phyloP scores from a whole-genome alignment of 257 asterid species.

The Eucommia ulmoides region DNA sequence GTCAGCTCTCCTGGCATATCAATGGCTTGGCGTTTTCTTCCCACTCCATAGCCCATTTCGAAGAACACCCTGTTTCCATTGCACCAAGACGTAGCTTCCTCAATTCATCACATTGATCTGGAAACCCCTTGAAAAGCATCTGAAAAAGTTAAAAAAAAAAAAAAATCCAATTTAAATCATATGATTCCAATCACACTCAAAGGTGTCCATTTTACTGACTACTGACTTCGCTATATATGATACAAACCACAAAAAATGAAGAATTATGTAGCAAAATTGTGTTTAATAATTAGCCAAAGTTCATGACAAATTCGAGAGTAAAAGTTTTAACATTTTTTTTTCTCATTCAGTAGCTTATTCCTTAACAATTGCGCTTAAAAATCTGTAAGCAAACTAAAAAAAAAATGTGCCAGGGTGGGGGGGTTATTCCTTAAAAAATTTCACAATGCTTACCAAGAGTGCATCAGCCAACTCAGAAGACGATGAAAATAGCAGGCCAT shows the following conservation, averaged over 20 bases:
- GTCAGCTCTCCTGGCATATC: conserved; percentile 42
- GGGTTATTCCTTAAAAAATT: conserved; percentile 5
- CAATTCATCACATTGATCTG: conserved; percentile 49
- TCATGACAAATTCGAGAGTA: background rate
- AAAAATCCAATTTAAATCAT: background rate
- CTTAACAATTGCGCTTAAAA: background rate
- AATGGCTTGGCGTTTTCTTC: conserved; percentile 72
- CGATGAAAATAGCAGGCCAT: conserved; percentile 85
- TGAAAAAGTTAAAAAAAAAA: conserved; percentile 12
- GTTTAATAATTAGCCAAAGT: background rate
- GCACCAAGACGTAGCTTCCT: conserved; percentile 50
- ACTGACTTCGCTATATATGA: background rate
- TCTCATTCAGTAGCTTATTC: background rate
- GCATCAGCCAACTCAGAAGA: conserved; percentile 89
- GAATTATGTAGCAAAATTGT: background rate
- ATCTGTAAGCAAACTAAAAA: too few species aligned
- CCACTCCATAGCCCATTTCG: conserved; percentile 80
- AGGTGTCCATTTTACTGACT: background rate
- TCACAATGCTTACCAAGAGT: conserved; percentile 55
- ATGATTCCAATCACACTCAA: background rate
- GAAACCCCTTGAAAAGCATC: conserved; percentile 87
- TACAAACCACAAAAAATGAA: background rate
- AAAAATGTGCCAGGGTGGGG: too few species aligned
- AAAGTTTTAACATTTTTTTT: background rate
- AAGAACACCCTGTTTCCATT: conserved; percentile 51